These are phyloP conservation scores for Podospora conica DNA, from an alignment of 495 filamentous ascomycete genomes.

Conservation along the genomic window DNA sequence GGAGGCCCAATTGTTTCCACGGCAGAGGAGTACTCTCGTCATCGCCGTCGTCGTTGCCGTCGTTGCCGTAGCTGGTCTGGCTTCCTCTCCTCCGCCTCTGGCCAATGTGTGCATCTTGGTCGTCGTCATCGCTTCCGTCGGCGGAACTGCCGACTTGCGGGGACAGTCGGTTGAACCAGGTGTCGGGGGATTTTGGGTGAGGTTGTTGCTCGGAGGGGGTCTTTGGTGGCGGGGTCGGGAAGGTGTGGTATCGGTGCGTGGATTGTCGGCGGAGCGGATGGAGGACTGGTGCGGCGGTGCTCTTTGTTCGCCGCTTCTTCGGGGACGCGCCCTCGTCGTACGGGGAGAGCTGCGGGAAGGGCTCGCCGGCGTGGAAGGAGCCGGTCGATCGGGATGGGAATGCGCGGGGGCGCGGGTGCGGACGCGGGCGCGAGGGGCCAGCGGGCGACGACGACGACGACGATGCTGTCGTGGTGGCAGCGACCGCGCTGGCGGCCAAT, in stretches of 20 bases:
- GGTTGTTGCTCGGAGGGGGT: conserved; percentile 43
- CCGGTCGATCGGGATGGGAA: conserved; percentile 25
- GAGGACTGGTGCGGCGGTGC: conserved; percentile 13
- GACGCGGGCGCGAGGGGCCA: conserved; percentile 3
- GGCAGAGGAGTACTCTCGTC: conserved; percentile 65
- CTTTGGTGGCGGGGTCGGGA: conserved; percentile 81
- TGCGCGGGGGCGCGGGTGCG: conserved; percentile 10
- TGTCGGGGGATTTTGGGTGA: not conserved
- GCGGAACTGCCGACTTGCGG: not conserved
- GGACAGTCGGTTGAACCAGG: not conserved
- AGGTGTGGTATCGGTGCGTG: conserved; percentile 86
- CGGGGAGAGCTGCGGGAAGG: conserved; percentile 31
- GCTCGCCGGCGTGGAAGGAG: conserved; percentile 46
- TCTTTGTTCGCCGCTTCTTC: conserved; percentile 11
- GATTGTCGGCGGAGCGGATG: conserved; percentile 49
- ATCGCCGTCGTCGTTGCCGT: not conserved
- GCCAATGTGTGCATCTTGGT: not conserved
- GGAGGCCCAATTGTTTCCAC: conserved; percentile 69
- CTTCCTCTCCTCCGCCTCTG: conserved; percentile 16
- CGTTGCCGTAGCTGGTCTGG: conserved; percentile 11
- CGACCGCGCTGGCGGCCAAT: conserved; percentile 13
- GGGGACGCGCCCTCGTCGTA: conserved; percentile 13
- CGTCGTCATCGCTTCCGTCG: conserved; percentile 7
- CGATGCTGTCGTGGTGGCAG: conserved; percentile 23
- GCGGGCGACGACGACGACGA: conserved; percentile 19